Evolutionary conservation across 2,329 filamentous ascomycete species (phyloP).

Genomic region (Talaromyces sp.): DNA sequence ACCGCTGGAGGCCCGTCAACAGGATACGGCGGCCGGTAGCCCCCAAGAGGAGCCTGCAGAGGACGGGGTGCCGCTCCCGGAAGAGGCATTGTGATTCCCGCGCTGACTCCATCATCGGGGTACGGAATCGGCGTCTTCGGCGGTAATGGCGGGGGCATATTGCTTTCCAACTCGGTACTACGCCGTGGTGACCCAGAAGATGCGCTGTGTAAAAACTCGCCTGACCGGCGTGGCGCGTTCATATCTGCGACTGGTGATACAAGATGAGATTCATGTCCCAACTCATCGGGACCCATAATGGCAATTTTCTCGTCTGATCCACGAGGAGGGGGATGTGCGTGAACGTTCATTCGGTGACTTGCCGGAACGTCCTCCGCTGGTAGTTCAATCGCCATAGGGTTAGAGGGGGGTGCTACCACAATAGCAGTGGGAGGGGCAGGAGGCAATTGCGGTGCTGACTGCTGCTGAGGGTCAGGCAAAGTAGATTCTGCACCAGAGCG

Average conservation of each 20-base stretch:
- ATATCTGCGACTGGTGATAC: slow-evolving; percentile 26
- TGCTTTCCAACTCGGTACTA: slow-evolving; percentile 32
- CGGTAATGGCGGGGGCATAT: slow-evolving; percentile 64
- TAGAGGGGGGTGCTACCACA: slow-evolving; percentile 33
- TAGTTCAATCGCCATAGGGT: slow-evolving; percentile 55
- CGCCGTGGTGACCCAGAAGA: slow-evolving; percentile 32
- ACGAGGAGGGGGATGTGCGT: slow-evolving; percentile 28
- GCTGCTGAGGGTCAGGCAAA: neutral
- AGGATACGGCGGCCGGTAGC: slow-evolving; percentile 67
- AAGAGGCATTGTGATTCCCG: slow-evolving; percentile 34
- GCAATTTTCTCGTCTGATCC: slow-evolving; percentile 67
- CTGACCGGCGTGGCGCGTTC: slow-evolving; percentile 26
- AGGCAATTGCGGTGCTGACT: neutral
- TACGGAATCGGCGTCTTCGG: slow-evolving; percentile 72
- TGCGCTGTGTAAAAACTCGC: slow-evolving; percentile 37
- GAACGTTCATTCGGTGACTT: slow-evolving; percentile 20
- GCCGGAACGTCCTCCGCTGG: slow-evolving; percentile 50
- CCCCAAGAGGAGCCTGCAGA: slow-evolving; percentile 19
- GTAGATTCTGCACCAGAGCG: slow-evolving; percentile 36
- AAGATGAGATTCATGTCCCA: slow-evolving; percentile 24
- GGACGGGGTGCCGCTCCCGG: slow-evolving; percentile 21
- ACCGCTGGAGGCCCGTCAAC: slow-evolving; percentile 75
- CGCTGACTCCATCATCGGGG: slow-evolving; percentile 29
- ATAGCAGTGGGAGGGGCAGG: slow-evolving; percentile 30
- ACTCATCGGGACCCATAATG: slow-evolving; percentile 58